Percentiles rank a stretch among this genome's conserved stretches.
Evolutionary conservation across 129 eudicot species (phyloP).

Genomic region (Lactuca saligna): DNA sequence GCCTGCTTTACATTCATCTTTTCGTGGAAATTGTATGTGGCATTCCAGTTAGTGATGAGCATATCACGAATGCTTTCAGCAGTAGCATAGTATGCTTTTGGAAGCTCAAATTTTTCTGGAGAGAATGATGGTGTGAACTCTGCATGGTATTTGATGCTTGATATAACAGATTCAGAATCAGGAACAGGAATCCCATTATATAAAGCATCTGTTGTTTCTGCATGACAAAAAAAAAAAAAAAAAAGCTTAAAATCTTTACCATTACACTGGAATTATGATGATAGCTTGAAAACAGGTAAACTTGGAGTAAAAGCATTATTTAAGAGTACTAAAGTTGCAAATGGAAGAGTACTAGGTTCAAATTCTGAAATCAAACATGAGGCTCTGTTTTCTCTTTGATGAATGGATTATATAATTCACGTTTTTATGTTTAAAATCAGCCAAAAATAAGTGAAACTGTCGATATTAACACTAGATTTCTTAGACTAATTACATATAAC

Average conservation of each 20-base stretch:
- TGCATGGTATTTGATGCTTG: constrained; percentile 64
- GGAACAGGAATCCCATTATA: constrained; percentile 35
- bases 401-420: constrained; percentile 7
- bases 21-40: constrained; percentile 50
- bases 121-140: constrained; percentile 66
- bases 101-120: constrained; percentile 56
- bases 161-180: constrained; percentile 47
- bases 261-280: neutral
- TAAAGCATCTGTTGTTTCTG: constrained; percentile 42
- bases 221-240: constrained; percentile 9
- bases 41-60: constrained; percentile 62
- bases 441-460: neutral
- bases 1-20: constrained; percentile 59
- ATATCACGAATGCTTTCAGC: constrained; percentile 61
- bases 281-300: neutral
- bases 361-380: neutral
- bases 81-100: constrained; percentile 64
- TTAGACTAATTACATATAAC: constrained; percentile 9
- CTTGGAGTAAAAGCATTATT: constrained; percentile 1
- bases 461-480: neutral
- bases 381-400: constrained; percentile 7
- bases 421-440: neutral
- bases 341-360: neutral
- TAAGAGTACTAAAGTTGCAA: neutral
- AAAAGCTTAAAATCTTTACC: neutral